Evolutionary conservation across 2,329 filamentous ascomycete genomes (phyloP), one percentile per base, ranked within the genome.

Genomic region (Aspergillus texensis): DNA sequence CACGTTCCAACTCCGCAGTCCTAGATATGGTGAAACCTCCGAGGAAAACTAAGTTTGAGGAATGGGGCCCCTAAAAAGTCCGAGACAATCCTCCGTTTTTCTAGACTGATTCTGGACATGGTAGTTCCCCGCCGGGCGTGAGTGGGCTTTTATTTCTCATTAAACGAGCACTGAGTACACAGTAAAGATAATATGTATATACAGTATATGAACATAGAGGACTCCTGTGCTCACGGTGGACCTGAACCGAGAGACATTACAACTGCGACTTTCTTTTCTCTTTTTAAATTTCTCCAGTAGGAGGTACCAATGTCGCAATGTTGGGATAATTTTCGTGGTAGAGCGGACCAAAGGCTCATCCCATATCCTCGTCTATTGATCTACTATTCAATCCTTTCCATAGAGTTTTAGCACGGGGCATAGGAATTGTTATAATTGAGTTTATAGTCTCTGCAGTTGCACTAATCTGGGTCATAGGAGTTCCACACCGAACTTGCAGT

Each of bases 1-100:
- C 64, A 63, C 63, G 61, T 60, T 62, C 65, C 60, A 66, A 61
- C 39, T 55, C 46, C 60, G 36, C 54, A 41, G 68, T 68, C 70
- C 68, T 69, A 46, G 36, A 71, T 68, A 58, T 39, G 65, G 70
- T 53, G 63, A 72, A 68, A 68, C 53, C 62, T 60, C 70, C 70
- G 69, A 65, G 34, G 57, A 43, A 56, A 62, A 57, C 64, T 61
- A 64, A 61, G 57, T 64, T 66, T 68, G 62, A 63, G 66, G 59
- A 62, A 66, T 24, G 60, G 61, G 62, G 43, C 62, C 57, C 59
- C 58, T 50, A 41, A 41, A 59, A 26, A 58, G 57, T 56, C 58
- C 59, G 66, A 62, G 61, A 67, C 63, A 65, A 34, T 55, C 45
- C 46, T 45, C 48, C 48, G 21, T 39, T 36, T 36, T 52, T 52